phyloP scores from a whole-genome alignment of 2,329 filamentous ascomycete genomes.

The Aspergillus calidoustus region DNA sequence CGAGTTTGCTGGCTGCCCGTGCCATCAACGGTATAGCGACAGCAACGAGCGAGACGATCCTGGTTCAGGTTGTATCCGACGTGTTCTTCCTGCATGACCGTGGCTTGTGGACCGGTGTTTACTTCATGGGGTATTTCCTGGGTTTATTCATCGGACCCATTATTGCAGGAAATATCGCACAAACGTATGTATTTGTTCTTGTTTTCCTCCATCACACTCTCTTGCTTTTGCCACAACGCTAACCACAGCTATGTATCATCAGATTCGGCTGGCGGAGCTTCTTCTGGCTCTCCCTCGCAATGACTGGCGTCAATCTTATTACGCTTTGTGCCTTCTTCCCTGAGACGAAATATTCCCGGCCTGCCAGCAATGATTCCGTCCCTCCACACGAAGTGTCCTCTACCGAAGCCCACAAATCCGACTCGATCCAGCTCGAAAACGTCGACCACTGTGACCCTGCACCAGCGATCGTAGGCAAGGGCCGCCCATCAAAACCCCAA shows the following conservation, averaged over 20 bases:
- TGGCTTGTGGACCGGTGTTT: conserved; percentile 10
- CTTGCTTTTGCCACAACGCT: neutral
- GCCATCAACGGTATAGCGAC: conserved; percentile 11
- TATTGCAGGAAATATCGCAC: conserved; percentile 14
- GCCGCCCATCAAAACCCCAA: neutral
- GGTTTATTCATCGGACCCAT: conserved; percentile 15
- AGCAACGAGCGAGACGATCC: conserved; percentile 10
- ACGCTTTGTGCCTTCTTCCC: conserved; percentile 1
- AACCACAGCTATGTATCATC: neutral
- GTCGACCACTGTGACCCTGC: neutral
- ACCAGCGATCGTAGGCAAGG: neutral
- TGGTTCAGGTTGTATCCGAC: conserved; percentile 11
- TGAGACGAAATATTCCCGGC: conserved; percentile 7
- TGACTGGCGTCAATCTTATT: conserved; percentile 7
- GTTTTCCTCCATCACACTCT: too few species aligned
- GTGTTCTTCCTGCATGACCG: conserved; percentile 18
- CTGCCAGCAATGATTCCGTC: too few species aligned
- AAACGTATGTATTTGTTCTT: neutral
- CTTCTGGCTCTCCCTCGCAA: conserved; percentile 16
- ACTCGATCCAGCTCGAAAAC: neutral
- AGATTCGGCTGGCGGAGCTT: conserved; percentile 18
- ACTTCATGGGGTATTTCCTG: conserved; percentile 13
- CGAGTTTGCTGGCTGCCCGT: conserved; percentile 9
- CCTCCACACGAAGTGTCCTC: neutral
- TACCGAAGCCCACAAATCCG: neutral